Conservation (phyloP, 2,329 filamentous ascomycete genomes). For the Nannizzia gypsea region DNA sequence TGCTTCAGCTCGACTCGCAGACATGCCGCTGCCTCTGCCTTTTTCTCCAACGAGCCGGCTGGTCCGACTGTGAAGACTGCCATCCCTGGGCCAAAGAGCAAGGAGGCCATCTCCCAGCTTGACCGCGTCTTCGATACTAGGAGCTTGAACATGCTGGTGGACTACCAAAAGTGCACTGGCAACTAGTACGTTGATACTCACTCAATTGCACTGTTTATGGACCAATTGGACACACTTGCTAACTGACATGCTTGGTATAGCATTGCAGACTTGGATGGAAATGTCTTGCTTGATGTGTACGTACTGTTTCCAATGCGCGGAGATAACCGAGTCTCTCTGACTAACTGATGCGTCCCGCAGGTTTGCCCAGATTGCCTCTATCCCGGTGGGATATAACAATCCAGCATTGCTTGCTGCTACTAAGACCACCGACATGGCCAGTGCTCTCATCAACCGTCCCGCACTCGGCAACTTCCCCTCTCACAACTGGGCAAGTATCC, state of each 20-base stretch:
- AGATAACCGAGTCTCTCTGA: not conserved
- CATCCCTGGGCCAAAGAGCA: conserved; percentile 66
- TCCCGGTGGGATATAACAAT: conserved; percentile 89
- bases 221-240: not conserved
- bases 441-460: conserved; percentile 73
- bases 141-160: conserved; percentile 69
- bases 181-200: conserved; percentile 50
- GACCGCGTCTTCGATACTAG: conserved; percentile 73
- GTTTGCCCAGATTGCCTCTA: conserved; percentile 86
- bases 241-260: conserved; percentile 15
- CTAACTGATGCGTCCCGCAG: conserved; percentile 28
- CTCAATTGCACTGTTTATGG: not conserved
- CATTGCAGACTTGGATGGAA: conserved; percentile 41
- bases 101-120: conserved; percentile 57
- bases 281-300: conserved; percentile 41
- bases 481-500: conserved; percentile 67
- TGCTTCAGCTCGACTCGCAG: conserved; percentile 8
- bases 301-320: conserved; percentile 11
- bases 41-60: conserved; percentile 48
- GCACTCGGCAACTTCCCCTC: conserved; percentile 86
- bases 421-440: conserved; percentile 64
- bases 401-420: conserved; percentile 58
- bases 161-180: conserved; percentile 62
- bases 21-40: conserved; percentile 25
- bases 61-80: conserved; percentile 44